Evolutionary conservation across 768 basidiomycete species (phyloP).

Genomic region (Porphyrellus cyaneotinctus): DNA sequence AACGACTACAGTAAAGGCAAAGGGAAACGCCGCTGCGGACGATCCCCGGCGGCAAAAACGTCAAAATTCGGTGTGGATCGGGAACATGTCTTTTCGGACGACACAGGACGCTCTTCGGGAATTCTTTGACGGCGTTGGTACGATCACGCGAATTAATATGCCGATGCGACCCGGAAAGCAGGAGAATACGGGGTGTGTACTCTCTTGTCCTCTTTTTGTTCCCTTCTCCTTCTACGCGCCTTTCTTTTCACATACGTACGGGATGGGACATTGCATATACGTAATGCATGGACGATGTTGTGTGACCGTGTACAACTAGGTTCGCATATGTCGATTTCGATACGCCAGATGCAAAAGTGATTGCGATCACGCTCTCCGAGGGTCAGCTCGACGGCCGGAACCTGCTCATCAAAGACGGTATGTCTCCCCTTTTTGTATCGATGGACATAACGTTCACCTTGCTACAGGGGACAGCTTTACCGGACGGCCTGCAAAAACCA

Average conservation of each 20-base stretch:
- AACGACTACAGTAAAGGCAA: not conserved
- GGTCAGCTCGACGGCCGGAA: constrained; percentile 77
- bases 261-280: not conserved
- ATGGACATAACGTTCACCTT: not conserved
- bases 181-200: constrained; percentile 76
- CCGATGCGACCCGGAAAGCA: constrained; percentile 66
- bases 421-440: constrained; percentile 17
- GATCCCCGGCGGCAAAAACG: constrained; percentile 41
- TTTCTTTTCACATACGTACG: not conserved
- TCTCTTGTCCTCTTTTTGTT: too few species aligned
- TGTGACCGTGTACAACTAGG: constrained; percentile 38
- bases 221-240: not conserved
- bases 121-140: constrained; percentile 71
- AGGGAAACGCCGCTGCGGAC: constrained; percentile 1
- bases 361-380: constrained; percentile 81
- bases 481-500: constrained; percentile 54
- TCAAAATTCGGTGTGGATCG: constrained; percentile 92
- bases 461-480: constrained; percentile 65
- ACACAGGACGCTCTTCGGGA: constrained; percentile 61
- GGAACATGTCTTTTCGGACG: constrained; percentile 90
- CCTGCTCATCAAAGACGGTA: constrained; percentile 91
- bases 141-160: constrained; percentile 80
- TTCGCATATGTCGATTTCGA: constrained; percentile 97
- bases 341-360: constrained; percentile 63
- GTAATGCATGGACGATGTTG: not conserved